Base-by-base conservation (phyloP, 441 rosid species). In the Mallotus repandus region DNA sequence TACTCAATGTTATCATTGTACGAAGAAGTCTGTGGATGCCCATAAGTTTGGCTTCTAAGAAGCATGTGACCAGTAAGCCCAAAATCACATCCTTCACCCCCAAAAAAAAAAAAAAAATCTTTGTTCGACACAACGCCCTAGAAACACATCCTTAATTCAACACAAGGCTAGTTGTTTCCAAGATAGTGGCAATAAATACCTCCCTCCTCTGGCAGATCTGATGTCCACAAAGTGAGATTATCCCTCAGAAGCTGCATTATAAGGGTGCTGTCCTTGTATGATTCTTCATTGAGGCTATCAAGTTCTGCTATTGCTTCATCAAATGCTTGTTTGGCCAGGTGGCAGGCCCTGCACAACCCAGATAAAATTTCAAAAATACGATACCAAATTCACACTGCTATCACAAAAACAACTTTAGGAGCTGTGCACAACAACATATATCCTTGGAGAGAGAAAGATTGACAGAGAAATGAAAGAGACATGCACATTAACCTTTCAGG, bases 201-300 rank as follows among this genome's bases (percentile, higher is more conserved):
- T 83, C 85, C 91, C 76, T 89, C 96, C 56, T 89, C 92, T 0
- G 87, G 84, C 69, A 89, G 78, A 85, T 89, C 93, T 14, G 94
- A 81, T 64, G 94, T 89, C 94, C 93, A 91, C 52, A 89, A 69
- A 16, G 91, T 83, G 81, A 89, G 91, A 69, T 89, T 89, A 76
- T 91, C 97, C 84, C 94, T 85, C 15, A 91, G 87, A 72, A 89
- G 89, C 73, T 89, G 97, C 97, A 91, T 87, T 76, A 89, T 89
- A n/a, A 89, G 90, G 29, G 94, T 91, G 75, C 94, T 89, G 77
- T 91, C 97, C 79, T 89, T 91, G 85, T 91, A 89, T 7, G 94
- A 88, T 22, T 91, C 94, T 78, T 89, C 97, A 59, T 82, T 88
- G 58, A 91, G 88, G 84, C 88, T 91, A 74, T 91, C 95, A 25